phyloP scores from a whole-genome alignment of 306 rosid species.

The Castanospermum australe region DNA sequence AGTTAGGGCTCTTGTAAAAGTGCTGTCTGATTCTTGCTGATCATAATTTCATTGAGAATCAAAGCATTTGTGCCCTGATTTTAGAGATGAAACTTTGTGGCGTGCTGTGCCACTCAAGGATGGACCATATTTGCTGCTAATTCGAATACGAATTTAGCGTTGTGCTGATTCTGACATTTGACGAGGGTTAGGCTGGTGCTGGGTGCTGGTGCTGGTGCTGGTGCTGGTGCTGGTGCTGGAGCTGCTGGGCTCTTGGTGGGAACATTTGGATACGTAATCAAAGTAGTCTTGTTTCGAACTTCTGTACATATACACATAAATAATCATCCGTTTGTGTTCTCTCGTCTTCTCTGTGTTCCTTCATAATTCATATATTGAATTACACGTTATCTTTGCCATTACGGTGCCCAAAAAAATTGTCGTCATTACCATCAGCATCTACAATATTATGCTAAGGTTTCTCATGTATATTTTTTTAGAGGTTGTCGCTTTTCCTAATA shows the following conservation, averaged over 20 bases:
- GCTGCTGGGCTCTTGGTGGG: not conserved
- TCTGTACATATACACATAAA: constrained; percentile 5
- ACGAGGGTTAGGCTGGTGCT: not conserved
- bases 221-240: too few species aligned
- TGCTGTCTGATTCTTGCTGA: not conserved
- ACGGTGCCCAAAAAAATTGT: not conserved
- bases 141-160: not conserved
- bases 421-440: not conserved
- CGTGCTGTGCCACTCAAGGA: constrained; percentile 20
- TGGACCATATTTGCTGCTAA: not conserved
- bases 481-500: too few species aligned
- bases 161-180: constrained; percentile 4
- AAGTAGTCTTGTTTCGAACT: not conserved
- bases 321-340: not conserved
- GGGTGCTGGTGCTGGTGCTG: too few species aligned
- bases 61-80: constrained; percentile 2
- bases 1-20: constrained; percentile 20
- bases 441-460: not conserved
- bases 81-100: constrained; percentile 19
- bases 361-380: not conserved
- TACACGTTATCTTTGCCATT: not conserved
- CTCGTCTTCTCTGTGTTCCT: not conserved
- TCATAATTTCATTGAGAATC: constrained; percentile 5
- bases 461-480: too few species aligned
- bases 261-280: not conserved